phyloP scores from a whole-genome alignment of 495 filamentous ascomycete genomes.

The Trichodelitschia bisporula region DNA sequence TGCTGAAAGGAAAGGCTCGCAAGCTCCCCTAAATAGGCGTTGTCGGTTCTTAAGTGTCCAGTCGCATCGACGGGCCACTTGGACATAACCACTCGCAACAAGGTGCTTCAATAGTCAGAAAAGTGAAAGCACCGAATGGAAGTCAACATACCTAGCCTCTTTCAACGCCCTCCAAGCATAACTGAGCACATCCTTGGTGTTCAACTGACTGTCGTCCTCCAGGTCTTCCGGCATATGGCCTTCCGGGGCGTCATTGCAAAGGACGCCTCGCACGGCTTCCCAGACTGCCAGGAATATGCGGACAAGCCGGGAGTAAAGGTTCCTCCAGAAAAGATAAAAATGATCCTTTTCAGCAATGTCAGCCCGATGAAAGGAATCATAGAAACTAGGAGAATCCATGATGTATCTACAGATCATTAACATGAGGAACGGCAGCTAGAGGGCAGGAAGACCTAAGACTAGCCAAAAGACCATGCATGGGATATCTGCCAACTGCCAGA shows the following conservation, averaged over 20 bases:
- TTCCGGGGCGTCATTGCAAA: constrained; percentile 84
- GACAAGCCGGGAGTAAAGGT: constrained; percentile 29
- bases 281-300: constrained; percentile 38
- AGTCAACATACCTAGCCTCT: constrained; percentile 45
- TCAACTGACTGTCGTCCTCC: constrained; percentile 37
- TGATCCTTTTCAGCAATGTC: constrained; percentile 2
- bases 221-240: constrained; percentile 54
- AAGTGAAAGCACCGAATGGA: too few relatives aligned
- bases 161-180: constrained; percentile 85
- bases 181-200: constrained; percentile 68
- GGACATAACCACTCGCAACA: constrained; percentile 29
- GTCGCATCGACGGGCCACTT: constrained; percentile 17
- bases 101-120: constrained; percentile 23
- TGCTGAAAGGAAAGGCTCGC: constrained; percentile 56
- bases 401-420: constrained; percentile 15
- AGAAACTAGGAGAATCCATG: constrained; percentile 9
- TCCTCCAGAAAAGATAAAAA: constrained; percentile 4
- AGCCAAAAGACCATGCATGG: constrained; percentile 22
- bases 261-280: constrained; percentile 41
- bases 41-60: too few relatives aligned
- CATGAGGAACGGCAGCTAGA: background rate
- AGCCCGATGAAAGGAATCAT: constrained; percentile 10
- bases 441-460: constrained; percentile 13
- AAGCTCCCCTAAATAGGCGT: constrained; percentile 13
- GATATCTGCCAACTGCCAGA: constrained; percentile 10